A percentile compares a stretch with the other conserved stretches of the same genome.
Conservation (phyloP, 176 grass and related monocot genomes). For the Eleusine indica region DNA sequence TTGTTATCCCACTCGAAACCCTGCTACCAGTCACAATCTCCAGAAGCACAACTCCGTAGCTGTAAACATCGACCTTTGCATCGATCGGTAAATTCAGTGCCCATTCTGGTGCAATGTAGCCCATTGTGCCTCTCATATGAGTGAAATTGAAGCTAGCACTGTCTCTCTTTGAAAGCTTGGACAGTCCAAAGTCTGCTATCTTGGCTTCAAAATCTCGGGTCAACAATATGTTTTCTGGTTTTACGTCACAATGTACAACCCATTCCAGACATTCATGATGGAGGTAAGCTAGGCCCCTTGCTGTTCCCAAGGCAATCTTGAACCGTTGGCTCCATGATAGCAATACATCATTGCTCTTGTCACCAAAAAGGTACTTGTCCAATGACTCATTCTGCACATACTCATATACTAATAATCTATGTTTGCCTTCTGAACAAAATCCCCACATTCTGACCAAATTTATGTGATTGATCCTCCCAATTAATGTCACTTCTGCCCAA, state of each 20-base stretch:
- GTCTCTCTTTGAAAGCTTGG: slow-evolving; percentile 66
- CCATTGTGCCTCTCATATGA: slow-evolving; percentile 76
- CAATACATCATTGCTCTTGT: slow-evolving; percentile 24
- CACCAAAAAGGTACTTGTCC: slow-evolving; percentile 68
- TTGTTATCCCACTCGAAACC: slow-evolving; percentile 42
- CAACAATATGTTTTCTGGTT: slow-evolving; percentile 86
- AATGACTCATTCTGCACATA: slow-evolving; percentile 74
- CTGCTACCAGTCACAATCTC: slow-evolving; percentile 62
- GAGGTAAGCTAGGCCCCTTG: slow-evolving; percentile 77
- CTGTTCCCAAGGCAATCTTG: slow-evolving; percentile 70
- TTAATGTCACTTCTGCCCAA: slow-evolving; percentile 61
- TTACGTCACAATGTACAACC: slow-evolving; percentile 90
- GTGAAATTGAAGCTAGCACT: slow-evolving; percentile 60
- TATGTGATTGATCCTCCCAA: slow-evolving; percentile 84
- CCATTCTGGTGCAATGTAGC: slow-evolving; percentile 95
- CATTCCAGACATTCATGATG: slow-evolving; percentile 91
- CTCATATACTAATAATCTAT: slow-evolving; percentile 71
- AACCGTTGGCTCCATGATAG: slow-evolving; percentile 67
- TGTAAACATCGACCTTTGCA: slow-evolving; percentile 79
- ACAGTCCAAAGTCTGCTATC: slow-evolving; percentile 77
- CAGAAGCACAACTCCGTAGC: slow-evolving; percentile 67
- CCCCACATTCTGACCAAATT: slow-evolving; percentile 83
- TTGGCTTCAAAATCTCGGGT: slow-evolving; percentile 78
- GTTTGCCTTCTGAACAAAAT: slow-evolving; percentile 65
- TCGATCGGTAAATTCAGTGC: slow-evolving; percentile 61